Base-by-base conservation (phyloP, 345 rosid species). In the Angophora floribunda region DNA sequence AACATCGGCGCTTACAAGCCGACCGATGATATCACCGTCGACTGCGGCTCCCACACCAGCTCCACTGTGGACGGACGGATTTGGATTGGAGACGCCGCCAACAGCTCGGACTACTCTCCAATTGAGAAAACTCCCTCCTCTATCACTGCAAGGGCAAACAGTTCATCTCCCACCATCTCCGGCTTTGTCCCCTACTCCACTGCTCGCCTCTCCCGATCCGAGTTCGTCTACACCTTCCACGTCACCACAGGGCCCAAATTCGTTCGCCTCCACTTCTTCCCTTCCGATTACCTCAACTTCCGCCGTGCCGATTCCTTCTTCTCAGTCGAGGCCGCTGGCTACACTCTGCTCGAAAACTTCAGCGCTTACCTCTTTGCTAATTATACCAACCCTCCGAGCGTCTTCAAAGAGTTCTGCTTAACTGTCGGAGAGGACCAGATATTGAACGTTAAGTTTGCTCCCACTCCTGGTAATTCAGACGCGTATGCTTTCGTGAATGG, bases 401-500 rank as follows among this genome's bases (percentile, higher is more conserved):
- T 89, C 44, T 32, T 53, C 63, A 92, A 89, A 52, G 93, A 93
- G 61, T 92, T 87, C 53, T 32, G 88, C 14, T 32, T 92, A 47
- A 86, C 79, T 13, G 88, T 92, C 0, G 21, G 13, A 13, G 89
- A 86, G 19, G 17, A 53, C 13, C 85, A 87, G 19, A 9, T 13
- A 28, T 86, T 93, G 52, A 53, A 88, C 36, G 3, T 92, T 36
- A 89, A 89, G 2, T 93, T 92, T 50, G 22, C 57, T 13, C 94
- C 95, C 9, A 19, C 45, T 24, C n/a, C 41, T 30, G 22, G 24
- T 13, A 41, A 86, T 88, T 65, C 89, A 14, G 84, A 85, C 44
- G 85, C 95, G 7, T 90, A 82, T 28, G 92, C 91, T 30, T 89
- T 93, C 50, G 84, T 93, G 86, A 91, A 91, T 36, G 93, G 91